Evolutionary conservation across 202 grass and related monocot species (phyloP), one percentile per base, ranked within the genome.

Genomic region (Schoenoplectus tabernaemontani): DNA sequence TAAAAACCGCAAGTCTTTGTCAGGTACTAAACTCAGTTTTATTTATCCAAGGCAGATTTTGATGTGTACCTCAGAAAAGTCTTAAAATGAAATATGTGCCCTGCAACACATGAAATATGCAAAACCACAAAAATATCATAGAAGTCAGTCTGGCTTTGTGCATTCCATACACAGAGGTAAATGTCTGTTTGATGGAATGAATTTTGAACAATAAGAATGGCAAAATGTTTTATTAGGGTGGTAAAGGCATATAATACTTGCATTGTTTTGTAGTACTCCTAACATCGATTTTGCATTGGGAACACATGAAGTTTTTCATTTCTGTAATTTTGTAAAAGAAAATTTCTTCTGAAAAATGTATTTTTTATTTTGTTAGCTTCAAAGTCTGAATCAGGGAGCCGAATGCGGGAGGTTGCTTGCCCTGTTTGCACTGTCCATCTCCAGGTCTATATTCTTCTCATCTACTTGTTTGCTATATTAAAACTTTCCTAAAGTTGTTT

Each of bases 391-490:
- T 91, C 91, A 83, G 86, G 91, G 57, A 92, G 74, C 64, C 63
- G 83, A 61, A 98, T 92, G 96, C 64, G 86, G 71, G 96, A 98
- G 76, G 96, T 98, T 3, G 96, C 91, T 3, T 98, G 96, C 79
- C 96, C 96, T 5, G 90, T 87, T 76, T 98, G 96, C 76, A 98
- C 96, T 0, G 91, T 98, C 0, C 96, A 98, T 81, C 96, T 98
- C 81, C 91, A 98, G 96, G 96, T 98, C 5, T 70, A 53, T 24
- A 58, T 34, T 37, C 13, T 26, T 22, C 3, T 15, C 56, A 20
- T 15, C 28, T 38, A 30, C 23, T 72, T 56, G 24, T 68, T 44
- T n/a, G 44, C 3, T 11, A 17, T 62, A 36, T 37, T 5, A 0
- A n/a, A n/a, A 0, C 30, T 48, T 57, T 0, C 0, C 8, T 9